Percentiles rank a stretch among this genome's conserved stretches.
Evolutionary conservation across 73 alveolate species (phyloP).

Genomic region (Effrenium voratum): DNA sequence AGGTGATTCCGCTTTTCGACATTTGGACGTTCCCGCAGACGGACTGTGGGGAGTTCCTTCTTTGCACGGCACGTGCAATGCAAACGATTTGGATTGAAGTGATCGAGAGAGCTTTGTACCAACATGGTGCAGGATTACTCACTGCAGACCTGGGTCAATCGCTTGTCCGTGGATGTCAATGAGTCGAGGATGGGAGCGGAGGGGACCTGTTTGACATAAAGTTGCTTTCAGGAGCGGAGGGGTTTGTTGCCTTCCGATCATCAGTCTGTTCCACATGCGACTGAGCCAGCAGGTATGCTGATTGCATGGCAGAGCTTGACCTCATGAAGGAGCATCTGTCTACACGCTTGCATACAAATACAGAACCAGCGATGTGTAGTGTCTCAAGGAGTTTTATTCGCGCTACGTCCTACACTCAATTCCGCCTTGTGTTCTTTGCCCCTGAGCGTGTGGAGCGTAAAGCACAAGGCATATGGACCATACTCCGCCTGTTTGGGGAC

Average conservation of each 20-base stretch:
- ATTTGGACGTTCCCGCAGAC: constrained; percentile 90
- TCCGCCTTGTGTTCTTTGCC: too few species aligned
- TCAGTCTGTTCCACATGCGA: too few species aligned
- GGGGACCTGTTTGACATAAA: too few species aligned
- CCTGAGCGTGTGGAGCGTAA: too few species aligned
- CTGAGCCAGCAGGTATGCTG: constrained; percentile 42
- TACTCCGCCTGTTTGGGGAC: constrained; percentile 45
- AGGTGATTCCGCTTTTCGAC: constrained; percentile 93
- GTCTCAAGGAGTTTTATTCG: too few species aligned
- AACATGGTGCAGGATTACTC: constrained; percentile 92
- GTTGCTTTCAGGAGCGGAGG: too few species aligned
- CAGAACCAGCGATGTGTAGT: too few species aligned
- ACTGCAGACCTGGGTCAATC: constrained; percentile 91
- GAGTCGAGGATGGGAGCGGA: constrained; percentile 70
- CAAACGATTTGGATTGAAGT: too few species aligned
- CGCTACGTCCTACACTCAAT: too few species aligned
- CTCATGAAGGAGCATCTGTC: constrained; percentile 45
- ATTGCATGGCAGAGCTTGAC: constrained; percentile 42
- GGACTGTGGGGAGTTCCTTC: background rate
- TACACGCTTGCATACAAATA: background rate
- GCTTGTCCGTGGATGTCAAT: constrained; percentile 37
- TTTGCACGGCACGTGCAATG: background rate
- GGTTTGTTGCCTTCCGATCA: too few species aligned
- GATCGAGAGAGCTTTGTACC: too few species aligned
- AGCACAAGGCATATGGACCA: constrained; percentile 62